A percentile compares a stretch with the other conserved stretches of the same genome.
phyloP scores from a whole-genome alignment of 2,329 filamentous ascomycete species.

The Lasiodiplodia sp. region DNA sequence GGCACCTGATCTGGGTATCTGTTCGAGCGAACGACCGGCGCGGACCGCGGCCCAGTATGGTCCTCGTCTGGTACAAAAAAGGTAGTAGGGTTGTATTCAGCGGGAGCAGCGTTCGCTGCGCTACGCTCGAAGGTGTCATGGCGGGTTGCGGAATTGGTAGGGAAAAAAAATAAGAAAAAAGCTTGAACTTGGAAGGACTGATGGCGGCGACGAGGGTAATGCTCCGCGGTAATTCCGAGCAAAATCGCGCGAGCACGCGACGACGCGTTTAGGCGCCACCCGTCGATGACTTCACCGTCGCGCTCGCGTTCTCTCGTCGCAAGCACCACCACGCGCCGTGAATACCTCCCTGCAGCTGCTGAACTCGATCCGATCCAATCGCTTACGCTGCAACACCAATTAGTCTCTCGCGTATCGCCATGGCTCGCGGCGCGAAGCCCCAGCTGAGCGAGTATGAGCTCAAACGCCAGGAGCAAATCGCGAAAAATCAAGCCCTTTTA shows the following conservation, averaged over 20 bases:
- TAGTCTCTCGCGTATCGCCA: conserved; percentile 27
- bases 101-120: neutral
- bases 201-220: neutral
- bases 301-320: conserved; percentile 7
- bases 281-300: conserved; percentile 21
- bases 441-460: conserved; percentile 86
- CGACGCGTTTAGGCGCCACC: conserved; percentile 17
- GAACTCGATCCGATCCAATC: neutral
- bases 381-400: neutral
- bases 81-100: conserved; percentile 58
- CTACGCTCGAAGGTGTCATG: conserved; percentile 4
- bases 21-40: neutral
- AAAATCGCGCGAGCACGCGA: conserved; percentile 27
- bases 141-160: neutral
- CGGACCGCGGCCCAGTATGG: conserved; percentile 51
- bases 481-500: conserved; percentile 81
- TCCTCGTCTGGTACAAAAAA: conserved; percentile 77
- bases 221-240: conserved; percentile 5
- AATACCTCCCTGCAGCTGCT: neutral
- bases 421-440: conserved; percentile 49
- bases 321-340: neutral
- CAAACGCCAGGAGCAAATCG: conserved; percentile 84
- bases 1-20: conserved; percentile 7
- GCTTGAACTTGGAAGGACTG: neutral
- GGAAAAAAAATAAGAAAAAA: neutral